These are phyloP conservation scores for Sechiopsis laciniata DNA, from an alignment of 306 rosid species.

Conservation along the genomic window DNA sequence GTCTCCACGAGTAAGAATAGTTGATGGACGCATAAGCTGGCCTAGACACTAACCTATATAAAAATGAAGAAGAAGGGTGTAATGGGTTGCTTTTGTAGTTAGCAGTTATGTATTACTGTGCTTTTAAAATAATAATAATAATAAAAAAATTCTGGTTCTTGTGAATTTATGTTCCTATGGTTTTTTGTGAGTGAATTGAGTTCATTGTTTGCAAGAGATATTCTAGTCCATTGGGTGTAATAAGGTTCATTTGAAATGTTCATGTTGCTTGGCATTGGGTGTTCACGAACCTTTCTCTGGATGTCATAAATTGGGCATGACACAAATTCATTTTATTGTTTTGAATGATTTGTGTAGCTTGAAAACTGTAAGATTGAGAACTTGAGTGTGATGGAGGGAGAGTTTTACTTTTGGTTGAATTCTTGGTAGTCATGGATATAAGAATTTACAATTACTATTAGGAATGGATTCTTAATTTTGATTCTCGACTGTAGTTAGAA, in stretches of 20 bases:
- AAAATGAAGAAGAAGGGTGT: background rate
- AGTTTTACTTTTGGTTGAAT: background rate
- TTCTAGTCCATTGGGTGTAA: background rate
- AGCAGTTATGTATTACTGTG: background rate
- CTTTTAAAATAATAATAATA: too few species aligned
- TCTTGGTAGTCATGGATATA: background rate
- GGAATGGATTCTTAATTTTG: constrained; percentile 1
- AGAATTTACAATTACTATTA: background rate
- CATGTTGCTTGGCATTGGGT: background rate
- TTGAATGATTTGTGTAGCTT: background rate
- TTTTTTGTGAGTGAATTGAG: background rate
- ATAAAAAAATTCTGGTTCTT: background rate
- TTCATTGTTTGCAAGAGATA: background rate
- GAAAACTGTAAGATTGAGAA: background rate
- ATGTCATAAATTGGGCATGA: background rate
- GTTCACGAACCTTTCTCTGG: background rate
- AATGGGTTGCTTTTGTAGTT: constrained; percentile 6
- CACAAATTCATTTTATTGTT: background rate
- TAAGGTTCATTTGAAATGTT: background rate
- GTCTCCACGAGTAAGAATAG: too few species aligned
- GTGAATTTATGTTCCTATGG: background rate
- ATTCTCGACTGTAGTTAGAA: background rate
- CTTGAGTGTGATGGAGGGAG: background rate
- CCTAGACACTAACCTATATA: too few species aligned
- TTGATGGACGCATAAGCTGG: too few species aligned